Base-by-base conservation (phyloP, 768 basidiomycete species). In the Cytidiella melzeri region DNA sequence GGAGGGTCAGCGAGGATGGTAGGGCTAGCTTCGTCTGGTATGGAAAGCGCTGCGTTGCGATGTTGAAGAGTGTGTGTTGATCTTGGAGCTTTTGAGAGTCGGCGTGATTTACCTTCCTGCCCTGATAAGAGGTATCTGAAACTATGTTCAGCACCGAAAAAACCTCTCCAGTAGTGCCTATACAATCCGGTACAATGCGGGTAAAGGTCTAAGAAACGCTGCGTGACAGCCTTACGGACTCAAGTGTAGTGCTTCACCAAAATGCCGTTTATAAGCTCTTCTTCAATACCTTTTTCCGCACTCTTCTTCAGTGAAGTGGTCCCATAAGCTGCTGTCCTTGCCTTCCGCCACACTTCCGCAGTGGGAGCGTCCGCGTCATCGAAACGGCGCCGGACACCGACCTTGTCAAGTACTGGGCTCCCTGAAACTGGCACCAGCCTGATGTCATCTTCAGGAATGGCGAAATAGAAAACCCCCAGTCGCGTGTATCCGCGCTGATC, bases 391-490 rank as follows among this genome's bases (percentile, higher is more conserved):
- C 59, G 55, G 23, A 79, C 64, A 2, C 77, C 77, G 0, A 58
- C 63, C 6, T 68, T 61, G 47, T 76, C 69, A 25, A 81, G 59
- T 0, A 81, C 69, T 0, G 75, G 73, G 53, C 76, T 79, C 25
- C 73, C 66, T 0, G 60, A 41, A 3, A 74, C 57, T 0, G 81
- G 80, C 3, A 63, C 61, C 21, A 83, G 64, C 46, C 64, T 68
- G 38, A 72, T 70, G 24, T 71, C 57, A 57, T 82, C 80, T 52
- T 82, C 73, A 0, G 73, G 63, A 69, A 72, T 67, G 27, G 61
- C 63, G 55, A 83, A 83, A 61, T 82, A 81, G 59, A 81, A 81
- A 2, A 74, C 68, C 0, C 81, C 80, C 1, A 81, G 67, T 6
- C 80, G 75, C 15, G 73, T 65, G 51, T 69, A 63, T 25, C 57